Evolutionary conservation across 2,329 filamentous ascomycete species (phyloP).

Genomic region (Grosmannia clavigera): DNA sequence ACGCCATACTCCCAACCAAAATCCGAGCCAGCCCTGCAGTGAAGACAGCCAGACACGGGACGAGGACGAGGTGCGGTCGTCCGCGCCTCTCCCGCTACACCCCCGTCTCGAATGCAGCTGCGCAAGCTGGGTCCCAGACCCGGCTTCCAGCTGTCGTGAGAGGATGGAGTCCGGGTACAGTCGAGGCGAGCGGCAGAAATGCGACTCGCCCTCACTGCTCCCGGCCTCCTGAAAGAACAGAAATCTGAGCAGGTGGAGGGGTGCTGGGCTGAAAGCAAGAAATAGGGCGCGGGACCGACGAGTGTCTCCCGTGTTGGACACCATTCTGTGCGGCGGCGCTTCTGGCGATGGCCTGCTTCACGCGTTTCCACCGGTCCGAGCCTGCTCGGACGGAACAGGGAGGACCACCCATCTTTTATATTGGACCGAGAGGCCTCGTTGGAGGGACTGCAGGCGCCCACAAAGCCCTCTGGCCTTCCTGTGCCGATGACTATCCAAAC

Average conservation of each 20-base stretch:
- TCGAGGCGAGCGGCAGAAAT: neutral
- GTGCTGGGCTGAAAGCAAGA: neutral
- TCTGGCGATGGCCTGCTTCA: conserved; percentile 1
- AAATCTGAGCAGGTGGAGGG: conserved; percentile 20
- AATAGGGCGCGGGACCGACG: neutral
- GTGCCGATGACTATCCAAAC: conserved; percentile 15
- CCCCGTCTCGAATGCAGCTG: neutral
- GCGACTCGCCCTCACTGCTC: neutral
- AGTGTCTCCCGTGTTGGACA: neutral
- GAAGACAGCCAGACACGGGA: neutral
- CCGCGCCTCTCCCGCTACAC: neutral
- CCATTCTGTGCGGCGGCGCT: neutral
- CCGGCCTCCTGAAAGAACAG: conserved; percentile 18
- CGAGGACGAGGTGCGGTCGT: neutral
- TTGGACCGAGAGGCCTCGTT: neutral
- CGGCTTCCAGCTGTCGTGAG: neutral
- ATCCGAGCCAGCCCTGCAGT: neutral
- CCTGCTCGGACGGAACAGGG: neutral
- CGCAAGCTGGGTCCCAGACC: neutral
- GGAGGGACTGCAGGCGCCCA: neutral
- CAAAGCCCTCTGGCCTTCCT: neutral
- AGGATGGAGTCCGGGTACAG: neutral
- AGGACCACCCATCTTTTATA: neutral
- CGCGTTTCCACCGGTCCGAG: neutral
- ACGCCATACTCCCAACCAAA: too few relatives aligned